Evolutionary conservation across 2,329 filamentous ascomycete genomes (phyloP), one percentile per base, ranked within the genome.

Genomic region (Pseudocercospora ulei): DNA sequence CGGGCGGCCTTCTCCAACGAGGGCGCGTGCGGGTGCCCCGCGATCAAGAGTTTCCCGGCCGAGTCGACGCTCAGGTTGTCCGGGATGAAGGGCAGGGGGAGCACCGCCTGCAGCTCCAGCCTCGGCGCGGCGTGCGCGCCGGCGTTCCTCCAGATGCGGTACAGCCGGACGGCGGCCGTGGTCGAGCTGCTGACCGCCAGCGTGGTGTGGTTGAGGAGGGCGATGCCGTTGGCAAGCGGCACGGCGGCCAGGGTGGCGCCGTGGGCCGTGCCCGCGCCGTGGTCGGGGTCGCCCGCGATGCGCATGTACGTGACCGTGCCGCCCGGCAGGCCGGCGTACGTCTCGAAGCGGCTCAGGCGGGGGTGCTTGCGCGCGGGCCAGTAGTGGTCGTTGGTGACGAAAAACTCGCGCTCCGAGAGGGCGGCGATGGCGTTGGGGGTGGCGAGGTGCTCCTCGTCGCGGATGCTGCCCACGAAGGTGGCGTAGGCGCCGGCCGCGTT

Each of bases 331-430:
- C 52, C 59, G 1, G 56, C 47, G 34, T 60, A 65, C 0, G 63
- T 65, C 39, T 68, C 65, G 2, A 65, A 19, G 18, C 57, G 55
- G 2, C 55, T 54, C 1, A 65, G 43, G 1, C 59, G 4, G 0
- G 46, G 49, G 1, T 54, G 51, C 1, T 49, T 27, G 5, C 53
- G 45, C 1, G 57, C 47, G 7, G 48, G 51, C 35, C 65, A 55
- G 45, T 53, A 57, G 47, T 67, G 65, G 48, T 68, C 64, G 39
- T 67, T 67, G 9, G 63, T 65, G 8, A 66, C 49, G 35, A 61
- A 56, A 1, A 66, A 36, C 19, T 58, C 56, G 3, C 51, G 50
- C 19, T 43, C 47, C 5, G 54, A 56, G 7, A 66, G 40, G 1
- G 55, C 50, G 7, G 57, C 47, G n/a, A 67, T 54, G 2, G 58